These are phyloP conservation scores for Alternaria hordeiaustralica DNA, from an alignment of 2,329 filamentous ascomycete genomes.

Conservation along the genomic window DNA sequence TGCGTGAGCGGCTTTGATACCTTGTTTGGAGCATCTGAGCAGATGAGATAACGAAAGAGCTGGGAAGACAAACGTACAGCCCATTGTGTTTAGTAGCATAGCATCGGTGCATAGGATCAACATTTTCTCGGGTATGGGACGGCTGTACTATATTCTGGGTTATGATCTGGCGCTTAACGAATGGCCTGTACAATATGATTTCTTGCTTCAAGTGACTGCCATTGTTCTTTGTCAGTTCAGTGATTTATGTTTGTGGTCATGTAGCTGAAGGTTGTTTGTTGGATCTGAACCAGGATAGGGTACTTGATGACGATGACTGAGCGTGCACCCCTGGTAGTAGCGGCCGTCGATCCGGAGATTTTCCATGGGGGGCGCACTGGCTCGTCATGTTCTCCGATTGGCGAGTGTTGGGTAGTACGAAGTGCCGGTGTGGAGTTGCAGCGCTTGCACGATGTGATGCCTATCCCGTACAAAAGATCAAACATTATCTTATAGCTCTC, in stretches of 20 bases:
- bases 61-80: constrained; percentile 38
- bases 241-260: neutral
- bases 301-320: constrained; percentile 13
- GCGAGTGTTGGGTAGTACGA: constrained; percentile 23
- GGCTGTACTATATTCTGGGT: constrained; percentile 41
- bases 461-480: neutral
- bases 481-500: neutral
- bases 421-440: constrained; percentile 24
- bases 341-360: constrained; percentile 34
- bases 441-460: neutral
- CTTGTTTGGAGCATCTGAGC: constrained; percentile 33
- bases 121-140: constrained; percentile 31
- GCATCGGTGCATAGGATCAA: constrained; percentile 46
- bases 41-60: constrained; percentile 27
- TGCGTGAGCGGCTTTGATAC: constrained; percentile 6
- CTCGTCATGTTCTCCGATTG: constrained; percentile 26
- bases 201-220: neutral
- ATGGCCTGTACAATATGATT: constrained; percentile 27
- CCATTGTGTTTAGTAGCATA: constrained; percentile 46
- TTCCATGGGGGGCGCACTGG: constrained; percentile 30
- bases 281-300: neutral
- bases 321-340: constrained; percentile 15
- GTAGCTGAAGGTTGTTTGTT: neutral
- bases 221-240: neutral
- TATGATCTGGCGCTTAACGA: constrained; percentile 31